Base-by-base conservation (phyloP, 2,329 filamentous ascomycete genomes). In the Plectosphaerella plurivora region DNA sequence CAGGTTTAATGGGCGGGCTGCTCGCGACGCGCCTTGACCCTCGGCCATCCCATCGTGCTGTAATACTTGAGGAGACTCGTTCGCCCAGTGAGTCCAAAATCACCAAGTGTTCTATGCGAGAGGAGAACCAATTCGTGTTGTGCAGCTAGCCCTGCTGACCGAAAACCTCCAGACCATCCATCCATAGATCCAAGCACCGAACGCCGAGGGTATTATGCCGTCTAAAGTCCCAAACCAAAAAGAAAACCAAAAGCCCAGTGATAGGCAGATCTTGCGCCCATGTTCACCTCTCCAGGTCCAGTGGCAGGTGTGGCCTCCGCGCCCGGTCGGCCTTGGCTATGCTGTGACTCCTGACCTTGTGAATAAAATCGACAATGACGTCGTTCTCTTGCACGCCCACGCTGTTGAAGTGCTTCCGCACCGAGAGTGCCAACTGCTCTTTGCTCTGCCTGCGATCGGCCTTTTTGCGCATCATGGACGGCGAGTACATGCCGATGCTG, bases 331-430 rank as follows among this genome's bases (percentile, higher is more conserved):
- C 47, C 39, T 56, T 55, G 15, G 56, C 53, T n/a, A 57, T 51
- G 16, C 54, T 41, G 6, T 57, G 56, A 35, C 56, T 56, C 37
- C 51, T 52, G 28, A 89, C 78, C 64, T 84, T 88, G 75, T 90
- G 89, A 55, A 91, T 75, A 65, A 91, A 83, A 58, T 89, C 87
- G 52, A 92, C 87, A 53, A 94, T 87, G 58, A 91, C 86, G 61
- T 94, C 89, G 64, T 86, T 91, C 73, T 95, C 90, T 58, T 85
- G 86, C 41, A 93, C 82, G 15, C 87, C 87, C 58, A 89, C 77
- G 35, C 83, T 84, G 65, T 94, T 94, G 73, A 94, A 94, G 69
- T 94, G 88, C 67, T 91, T 92, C 58, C 89, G 79, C 47, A 92
- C 87, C 2, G 82, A 78, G 58, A 84, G 77, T 9, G 87, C 87